Percentiles rank a stretch among this genome's conserved stretches.
Conservation (phyloP, 2,329 filamentous ascomycete genomes). For the Exophiala aquamarina region DNA sequence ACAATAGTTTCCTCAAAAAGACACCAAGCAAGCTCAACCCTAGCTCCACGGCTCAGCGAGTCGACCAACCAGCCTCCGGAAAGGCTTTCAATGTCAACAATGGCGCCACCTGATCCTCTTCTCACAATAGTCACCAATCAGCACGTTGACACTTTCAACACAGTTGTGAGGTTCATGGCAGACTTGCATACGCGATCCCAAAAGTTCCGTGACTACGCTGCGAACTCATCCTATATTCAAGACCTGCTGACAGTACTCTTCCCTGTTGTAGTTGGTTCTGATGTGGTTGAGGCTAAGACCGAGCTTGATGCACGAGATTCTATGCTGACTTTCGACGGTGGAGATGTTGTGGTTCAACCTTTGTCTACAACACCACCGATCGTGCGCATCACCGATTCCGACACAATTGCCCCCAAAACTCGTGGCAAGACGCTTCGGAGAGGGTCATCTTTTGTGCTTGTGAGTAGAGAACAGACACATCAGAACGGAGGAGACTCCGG, state of each 20-base stretch:
- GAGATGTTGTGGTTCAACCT: constrained; percentile 79
- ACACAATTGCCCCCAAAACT: constrained; percentile 45
- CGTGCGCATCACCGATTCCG: constrained; percentile 68
- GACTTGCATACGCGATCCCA: constrained; percentile 75
- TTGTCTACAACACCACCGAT: constrained; percentile 66
- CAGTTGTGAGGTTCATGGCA: constrained; percentile 74
- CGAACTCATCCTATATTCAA: constrained; percentile 77
- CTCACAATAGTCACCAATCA: constrained; percentile 42
- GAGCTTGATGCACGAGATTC: constrained; percentile 85
- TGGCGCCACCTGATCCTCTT: constrained; percentile 28
- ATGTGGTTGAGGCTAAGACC: constrained; percentile 77
- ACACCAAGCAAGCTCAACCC: constrained; percentile 16
- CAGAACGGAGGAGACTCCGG: constrained; percentile 9
- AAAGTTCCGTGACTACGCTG: constrained; percentile 79
- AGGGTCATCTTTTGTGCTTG: constrained; percentile 86
- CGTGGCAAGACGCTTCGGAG: constrained; percentile 56
- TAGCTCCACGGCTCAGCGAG: constrained; percentile 20
- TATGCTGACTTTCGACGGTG: constrained; percentile 78
- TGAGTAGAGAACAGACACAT: constrained; percentile 52
- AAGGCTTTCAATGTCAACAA: constrained; percentile 28
- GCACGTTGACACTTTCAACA: constrained; percentile 68
- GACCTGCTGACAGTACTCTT: constrained; percentile 78
- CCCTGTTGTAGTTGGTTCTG: constrained; percentile 82
- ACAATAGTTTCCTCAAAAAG: constrained; percentile 63
- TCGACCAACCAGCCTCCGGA: constrained; percentile 47